Conservation (phyloP, 2,329 filamentous ascomycete species). For the Lachnellula suecica region DNA sequence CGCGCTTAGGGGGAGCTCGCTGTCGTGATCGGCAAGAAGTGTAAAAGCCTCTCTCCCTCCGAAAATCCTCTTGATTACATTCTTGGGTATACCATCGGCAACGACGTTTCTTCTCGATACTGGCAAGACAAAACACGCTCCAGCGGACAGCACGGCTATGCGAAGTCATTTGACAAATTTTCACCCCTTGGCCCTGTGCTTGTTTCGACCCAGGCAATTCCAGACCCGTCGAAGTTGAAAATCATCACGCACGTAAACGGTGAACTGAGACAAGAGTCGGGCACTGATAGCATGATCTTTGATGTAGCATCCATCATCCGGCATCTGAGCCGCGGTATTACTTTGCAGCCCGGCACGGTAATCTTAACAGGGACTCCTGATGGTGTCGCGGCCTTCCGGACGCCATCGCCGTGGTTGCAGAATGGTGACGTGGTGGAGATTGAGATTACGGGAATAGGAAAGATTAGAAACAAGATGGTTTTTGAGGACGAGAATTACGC, state of each 20-base stretch:
- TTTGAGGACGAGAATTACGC: too few relatives aligned
- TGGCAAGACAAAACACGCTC: slow-evolving; percentile 50
- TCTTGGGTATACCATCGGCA: slow-evolving; percentile 45
- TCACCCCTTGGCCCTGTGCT: slow-evolving; percentile 42
- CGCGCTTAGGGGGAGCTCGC: slow-evolving; percentile 38
- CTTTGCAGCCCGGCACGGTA: slow-evolving; percentile 41
- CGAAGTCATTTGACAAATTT: slow-evolving; percentile 44
- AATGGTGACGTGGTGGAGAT: slow-evolving; percentile 12
- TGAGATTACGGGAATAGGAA: slow-evolving; percentile 3
- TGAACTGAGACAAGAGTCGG: slow-evolving; percentile 40
- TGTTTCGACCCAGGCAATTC: slow-evolving; percentile 28
- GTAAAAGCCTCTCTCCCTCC: slow-evolving; percentile 26
- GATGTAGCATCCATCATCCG: slow-evolving; percentile 43
- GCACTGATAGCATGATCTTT: slow-evolving; percentile 48
- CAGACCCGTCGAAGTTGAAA: slow-evolving; percentile 12
- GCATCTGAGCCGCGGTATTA: slow-evolving; percentile 46
- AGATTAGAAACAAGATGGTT: slow-evolving; percentile 4
- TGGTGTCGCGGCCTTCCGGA: slow-evolving; percentile 6
- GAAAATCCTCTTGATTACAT: slow-evolving; percentile 15
- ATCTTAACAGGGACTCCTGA: slow-evolving; percentile 18
- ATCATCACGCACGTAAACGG: slow-evolving; percentile 44
- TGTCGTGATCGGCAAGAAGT: slow-evolving; percentile 48
- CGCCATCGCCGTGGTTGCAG: slow-evolving; percentile 4
- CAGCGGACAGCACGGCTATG: slow-evolving; percentile 41
- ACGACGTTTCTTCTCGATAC: slow-evolving; percentile 53